Evolutionary conservation across 1,284 basidiomycete genomes (phyloP).

Genomic region (Dichomitus squalens): DNA sequence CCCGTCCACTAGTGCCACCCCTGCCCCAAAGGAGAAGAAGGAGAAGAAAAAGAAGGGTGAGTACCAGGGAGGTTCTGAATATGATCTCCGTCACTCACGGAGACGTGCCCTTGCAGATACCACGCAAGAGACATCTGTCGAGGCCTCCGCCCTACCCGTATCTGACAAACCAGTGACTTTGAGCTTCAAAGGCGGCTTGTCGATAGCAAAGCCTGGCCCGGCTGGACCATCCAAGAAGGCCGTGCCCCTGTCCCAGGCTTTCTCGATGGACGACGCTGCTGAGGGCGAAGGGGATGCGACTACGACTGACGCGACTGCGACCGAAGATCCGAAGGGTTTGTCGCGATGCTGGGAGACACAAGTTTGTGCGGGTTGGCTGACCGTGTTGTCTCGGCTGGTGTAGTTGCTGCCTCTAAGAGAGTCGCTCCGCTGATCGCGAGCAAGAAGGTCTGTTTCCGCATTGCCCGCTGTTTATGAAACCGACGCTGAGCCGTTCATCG

Average conservation of each 20-base stretch:
- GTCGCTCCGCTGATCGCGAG: constrained; percentile 84
- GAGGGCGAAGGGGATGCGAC: constrained; percentile 24
- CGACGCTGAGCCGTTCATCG: background rate
- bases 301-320: constrained; percentile 25
- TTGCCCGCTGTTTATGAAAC: background rate
- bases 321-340: constrained; percentile 63
- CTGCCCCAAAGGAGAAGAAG: constrained; percentile 57
- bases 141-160: constrained; percentile 66
- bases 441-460: constrained; percentile 67
- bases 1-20: constrained; percentile 33
- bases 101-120: constrained; percentile 3
- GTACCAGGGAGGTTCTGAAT: background rate
- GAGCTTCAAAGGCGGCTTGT: constrained; percentile 58
- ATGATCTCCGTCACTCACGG: background rate
- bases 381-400: constrained; percentile 20
- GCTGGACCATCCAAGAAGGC: constrained; percentile 31
- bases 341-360: constrained; percentile 24
- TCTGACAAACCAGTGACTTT: constrained; percentile 79
- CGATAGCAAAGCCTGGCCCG: constrained; percentile 37
- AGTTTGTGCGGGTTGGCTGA: constrained; percentile 22
- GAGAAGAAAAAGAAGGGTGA: constrained; percentile 68
- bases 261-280: constrained; percentile 48
- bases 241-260: constrained; percentile 51
- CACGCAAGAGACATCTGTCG: constrained; percentile 35
- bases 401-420: constrained; percentile 68